These are phyloP conservation scores for Fusarium subglutinans DNA, from an alignment of 2,329 filamentous ascomycete species.

Conservation along the genomic window DNA sequence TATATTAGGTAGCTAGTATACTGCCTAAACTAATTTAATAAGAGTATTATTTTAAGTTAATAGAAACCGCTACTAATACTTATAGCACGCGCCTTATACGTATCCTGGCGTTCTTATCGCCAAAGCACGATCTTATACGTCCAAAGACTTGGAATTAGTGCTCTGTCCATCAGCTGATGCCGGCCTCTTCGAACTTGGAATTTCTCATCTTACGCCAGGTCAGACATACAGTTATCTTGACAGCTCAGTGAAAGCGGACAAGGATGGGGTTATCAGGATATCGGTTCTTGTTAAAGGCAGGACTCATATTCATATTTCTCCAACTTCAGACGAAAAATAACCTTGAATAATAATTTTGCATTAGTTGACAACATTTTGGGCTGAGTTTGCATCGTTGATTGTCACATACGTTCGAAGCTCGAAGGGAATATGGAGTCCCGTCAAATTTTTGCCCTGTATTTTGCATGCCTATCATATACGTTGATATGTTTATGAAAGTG, in stretches of 20 bases:
- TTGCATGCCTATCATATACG: no score
- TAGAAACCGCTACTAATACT: no score
- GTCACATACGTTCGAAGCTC: rapidly evolving
- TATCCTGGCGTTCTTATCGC: not conserved
- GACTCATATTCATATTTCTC: not conserved
- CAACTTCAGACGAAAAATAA: no score
- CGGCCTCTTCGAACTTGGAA: rapidly evolving
- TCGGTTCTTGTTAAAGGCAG: rapidly evolving
- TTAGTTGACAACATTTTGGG: not conserved
- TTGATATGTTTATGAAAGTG: no score
- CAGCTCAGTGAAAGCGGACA: not conserved
- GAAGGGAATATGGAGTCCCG: not conserved
- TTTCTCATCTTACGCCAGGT: not conserved
- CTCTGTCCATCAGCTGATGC: not conserved
- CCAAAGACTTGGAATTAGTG: not conserved
- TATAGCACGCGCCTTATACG: no score
- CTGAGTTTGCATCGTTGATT: rapidly evolving
- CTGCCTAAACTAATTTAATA: no score
- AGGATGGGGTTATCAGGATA: not conserved
- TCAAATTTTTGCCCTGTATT: not conserved
- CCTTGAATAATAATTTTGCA: not conserved
- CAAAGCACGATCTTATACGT: not conserved
- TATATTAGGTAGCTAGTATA: no score
- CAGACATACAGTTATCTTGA: not conserved
- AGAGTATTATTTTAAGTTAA: no score